Percentiles rank a stretch among this genome's conserved stretches.
Conservation (phyloP, 2,329 filamentous ascomycete species). For the Cercospora sp. region DNA sequence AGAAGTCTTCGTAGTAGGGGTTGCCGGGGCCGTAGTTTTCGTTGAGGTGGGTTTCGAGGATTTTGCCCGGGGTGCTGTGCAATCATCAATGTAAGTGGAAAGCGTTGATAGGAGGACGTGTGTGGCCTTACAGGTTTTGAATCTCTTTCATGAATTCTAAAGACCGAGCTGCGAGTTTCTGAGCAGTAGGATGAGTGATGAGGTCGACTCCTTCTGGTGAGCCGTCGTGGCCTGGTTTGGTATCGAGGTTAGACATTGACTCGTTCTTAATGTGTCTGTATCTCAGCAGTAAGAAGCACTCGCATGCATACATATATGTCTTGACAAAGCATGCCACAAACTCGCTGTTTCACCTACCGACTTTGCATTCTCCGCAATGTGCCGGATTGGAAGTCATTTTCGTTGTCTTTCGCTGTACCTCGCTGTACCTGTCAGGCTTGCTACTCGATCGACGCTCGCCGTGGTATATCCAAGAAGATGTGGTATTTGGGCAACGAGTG, state of each 20-base stretch:
- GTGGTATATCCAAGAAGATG: neutral
- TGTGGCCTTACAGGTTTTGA: conserved; percentile 23
- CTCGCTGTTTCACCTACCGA: conserved; percentile 8
- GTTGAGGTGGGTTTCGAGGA: conserved; percentile 40
- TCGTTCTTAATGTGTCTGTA: neutral
- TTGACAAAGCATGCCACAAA: neutral
- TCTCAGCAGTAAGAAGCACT: neutral
- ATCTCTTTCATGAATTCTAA: conserved; percentile 32
- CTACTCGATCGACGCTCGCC: neutral
- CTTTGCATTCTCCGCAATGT: conserved; percentile 19
- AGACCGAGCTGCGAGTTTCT: conserved; percentile 26
- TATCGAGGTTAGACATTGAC: conserved; percentile 13
- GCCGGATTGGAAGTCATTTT: neutral
- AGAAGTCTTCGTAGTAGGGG: conserved; percentile 41
- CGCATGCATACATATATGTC: neutral
- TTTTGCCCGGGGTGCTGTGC: conserved; percentile 42
- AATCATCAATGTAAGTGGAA: too few relatives aligned
- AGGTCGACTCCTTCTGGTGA: conserved; percentile 30
- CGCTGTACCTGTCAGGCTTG: neutral
- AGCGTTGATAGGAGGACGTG: too few relatives aligned
- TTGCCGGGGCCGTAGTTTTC: conserved; percentile 41
- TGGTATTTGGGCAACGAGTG: neutral
- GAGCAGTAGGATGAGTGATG: conserved; percentile 25
- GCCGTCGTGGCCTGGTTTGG: conserved; percentile 25
- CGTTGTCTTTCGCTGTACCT: neutral